Evolutionary conservation across 2,329 filamentous ascomycete genomes (phyloP).

Genomic region (Epichloe scottii): DNA sequence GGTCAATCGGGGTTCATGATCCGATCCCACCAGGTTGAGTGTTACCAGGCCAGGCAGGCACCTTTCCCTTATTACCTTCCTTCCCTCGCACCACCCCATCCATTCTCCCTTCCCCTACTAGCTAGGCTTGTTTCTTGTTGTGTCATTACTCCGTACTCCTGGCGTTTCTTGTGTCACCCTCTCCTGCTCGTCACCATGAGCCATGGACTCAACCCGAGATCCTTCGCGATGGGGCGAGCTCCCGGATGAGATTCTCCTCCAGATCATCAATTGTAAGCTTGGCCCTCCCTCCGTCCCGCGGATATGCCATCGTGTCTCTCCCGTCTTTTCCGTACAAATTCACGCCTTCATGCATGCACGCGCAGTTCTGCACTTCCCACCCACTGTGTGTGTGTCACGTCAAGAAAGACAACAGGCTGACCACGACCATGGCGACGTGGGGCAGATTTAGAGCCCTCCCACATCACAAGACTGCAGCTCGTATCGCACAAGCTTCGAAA

Average conservation of each 20-base stretch:
- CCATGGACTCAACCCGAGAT: constrained; percentile 15
- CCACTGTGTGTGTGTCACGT: neutral
- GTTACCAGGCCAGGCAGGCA: neutral
- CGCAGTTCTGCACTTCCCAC: neutral
- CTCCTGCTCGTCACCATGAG: constrained; percentile 10
- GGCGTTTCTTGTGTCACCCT: neutral
- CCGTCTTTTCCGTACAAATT: neutral
- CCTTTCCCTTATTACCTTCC: neutral
- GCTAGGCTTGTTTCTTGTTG: neutral
- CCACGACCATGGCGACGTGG: neutral
- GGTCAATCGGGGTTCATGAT: neutral
- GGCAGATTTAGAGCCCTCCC: constrained; percentile 23
- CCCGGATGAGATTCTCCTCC: constrained; percentile 51
- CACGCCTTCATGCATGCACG: neutral
- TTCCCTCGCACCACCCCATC: neutral
- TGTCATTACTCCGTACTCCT: neutral
- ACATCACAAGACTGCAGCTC: constrained; percentile 52
- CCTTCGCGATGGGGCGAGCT: constrained; percentile 32
- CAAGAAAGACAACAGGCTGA: neutral
- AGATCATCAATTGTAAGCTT: constrained; percentile 48
- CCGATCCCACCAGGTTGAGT: neutral
- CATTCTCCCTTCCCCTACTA: neutral
- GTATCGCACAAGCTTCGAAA: constrained; percentile 53
- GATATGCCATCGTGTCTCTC: neutral
- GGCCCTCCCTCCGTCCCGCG: neutral